phyloP scores from a whole-genome alignment of 306 rosid genomes.

The Cucurbita argyrosperma region DNA sequence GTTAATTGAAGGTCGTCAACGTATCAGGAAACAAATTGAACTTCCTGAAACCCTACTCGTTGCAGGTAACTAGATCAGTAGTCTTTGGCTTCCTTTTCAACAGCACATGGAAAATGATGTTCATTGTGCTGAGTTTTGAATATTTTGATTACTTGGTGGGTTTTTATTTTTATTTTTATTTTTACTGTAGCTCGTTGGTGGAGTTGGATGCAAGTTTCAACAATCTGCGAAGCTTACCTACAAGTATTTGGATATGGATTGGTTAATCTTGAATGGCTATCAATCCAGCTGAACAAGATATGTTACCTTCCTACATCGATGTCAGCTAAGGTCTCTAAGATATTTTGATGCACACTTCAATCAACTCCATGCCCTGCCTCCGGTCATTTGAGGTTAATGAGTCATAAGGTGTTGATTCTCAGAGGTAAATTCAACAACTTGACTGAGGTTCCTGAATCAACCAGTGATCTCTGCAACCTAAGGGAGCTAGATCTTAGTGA shows the following conservation, averaged over 20 bases:
- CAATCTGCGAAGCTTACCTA: conserved; percentile 61
- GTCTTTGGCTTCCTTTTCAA: background rate
- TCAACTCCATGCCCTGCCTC: conserved; percentile 34
- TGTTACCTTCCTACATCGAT: conserved; percentile 71
- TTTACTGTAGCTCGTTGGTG: conserved; percentile 60
- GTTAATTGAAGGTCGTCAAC: conserved; percentile 49
- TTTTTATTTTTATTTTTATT: no score
- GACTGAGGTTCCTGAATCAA: conserved; percentile 53
- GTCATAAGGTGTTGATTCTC: conserved; percentile 48
- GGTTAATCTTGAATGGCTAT: conserved; percentile 42
- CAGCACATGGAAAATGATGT: background rate
- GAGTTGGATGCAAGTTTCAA: conserved; percentile 84
- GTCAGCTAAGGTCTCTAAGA: conserved; percentile 61
- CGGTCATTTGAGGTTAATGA: conserved; percentile 48
- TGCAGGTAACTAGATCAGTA: conserved; percentile 49
- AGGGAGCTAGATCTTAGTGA: conserved; percentile 81
- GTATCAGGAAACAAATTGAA: conserved; percentile 64
- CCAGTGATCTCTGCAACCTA: conserved; percentile 66
- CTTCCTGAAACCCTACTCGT: conserved; percentile 66
- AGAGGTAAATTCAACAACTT: conserved; percentile 75
- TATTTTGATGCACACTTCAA: background rate
- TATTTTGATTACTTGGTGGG: background rate
- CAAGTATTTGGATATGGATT: conserved; percentile 71
- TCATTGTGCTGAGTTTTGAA: background rate
- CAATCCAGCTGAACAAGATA: conserved; percentile 61